phyloP scores from a whole-genome alignment of 768 basidiomycete genomes.

The Termitomyces eurrhizus region DNA sequence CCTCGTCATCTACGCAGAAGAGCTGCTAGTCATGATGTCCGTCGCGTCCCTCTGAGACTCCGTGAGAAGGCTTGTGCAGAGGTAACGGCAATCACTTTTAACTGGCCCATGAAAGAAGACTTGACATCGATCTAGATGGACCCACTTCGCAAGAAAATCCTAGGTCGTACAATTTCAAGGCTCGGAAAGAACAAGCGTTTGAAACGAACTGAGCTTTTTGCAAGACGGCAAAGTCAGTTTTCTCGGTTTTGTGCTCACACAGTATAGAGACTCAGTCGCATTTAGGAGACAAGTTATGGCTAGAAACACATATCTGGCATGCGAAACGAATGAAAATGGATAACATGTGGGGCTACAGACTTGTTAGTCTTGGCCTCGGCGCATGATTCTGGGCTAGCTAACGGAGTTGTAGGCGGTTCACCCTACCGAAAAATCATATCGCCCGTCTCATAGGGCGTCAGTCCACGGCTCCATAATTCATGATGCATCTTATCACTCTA shows the following conservation, averaged over 20 bases:
- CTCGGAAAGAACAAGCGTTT: conserved; percentile 57
- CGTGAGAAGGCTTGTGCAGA: conserved; percentile 80
- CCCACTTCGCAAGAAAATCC: conserved; percentile 32
- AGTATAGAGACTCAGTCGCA: background rate
- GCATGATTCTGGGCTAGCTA: background rate
- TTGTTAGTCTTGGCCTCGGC: conserved; percentile 42
- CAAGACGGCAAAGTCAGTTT: conserved; percentile 69
- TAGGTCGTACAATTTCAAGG: conserved; percentile 49
- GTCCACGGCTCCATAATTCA: conserved; percentile 83
- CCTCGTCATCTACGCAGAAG: conserved; percentile 88
- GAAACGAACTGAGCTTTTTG: conserved; percentile 55
- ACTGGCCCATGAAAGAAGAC: background rate
- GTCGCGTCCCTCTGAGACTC: conserved; percentile 82
- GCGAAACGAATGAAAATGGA: conserved; percentile 96
- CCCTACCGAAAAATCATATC: conserved; percentile 89
- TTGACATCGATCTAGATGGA: conserved; percentile 40
- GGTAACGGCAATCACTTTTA: conserved; percentile 38
- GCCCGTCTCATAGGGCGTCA: conserved; percentile 88
- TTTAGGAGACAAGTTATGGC: conserved; percentile 83
- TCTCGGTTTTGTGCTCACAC: background rate
- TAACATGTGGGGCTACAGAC: conserved; percentile 85
- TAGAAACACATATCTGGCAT: conserved; percentile 97
- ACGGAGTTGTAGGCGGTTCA: conserved; percentile 55
- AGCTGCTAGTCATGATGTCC: conserved; percentile 93
- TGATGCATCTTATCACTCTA: conserved; percentile 82